Conservation (phyloP, 345 rosid species). For the Gossypium stocksii region DNA sequence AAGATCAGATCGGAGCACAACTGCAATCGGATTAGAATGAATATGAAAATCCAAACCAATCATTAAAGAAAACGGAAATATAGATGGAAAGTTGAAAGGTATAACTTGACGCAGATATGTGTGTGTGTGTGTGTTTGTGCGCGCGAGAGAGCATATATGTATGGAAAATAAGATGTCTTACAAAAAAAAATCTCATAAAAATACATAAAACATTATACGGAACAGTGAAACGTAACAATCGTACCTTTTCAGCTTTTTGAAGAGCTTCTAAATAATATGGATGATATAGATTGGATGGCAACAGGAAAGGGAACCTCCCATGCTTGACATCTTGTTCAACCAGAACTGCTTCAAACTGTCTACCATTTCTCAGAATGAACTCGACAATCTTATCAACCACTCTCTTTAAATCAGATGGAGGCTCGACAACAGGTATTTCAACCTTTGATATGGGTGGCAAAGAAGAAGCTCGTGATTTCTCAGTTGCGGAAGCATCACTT, state of each 20-base stretch:
- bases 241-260: conserved; percentile 69
- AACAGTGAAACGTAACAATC: conserved; percentile 4
- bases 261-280: conserved; percentile 64
- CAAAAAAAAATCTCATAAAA: background rate
- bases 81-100: background rate
- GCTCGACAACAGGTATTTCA: conserved; percentile 62
- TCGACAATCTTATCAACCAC: conserved; percentile 87
- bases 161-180: background rate
- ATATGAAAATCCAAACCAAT: background rate
- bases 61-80: background rate
- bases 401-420: conserved; percentile 80
- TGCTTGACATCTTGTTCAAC: conserved; percentile 71
- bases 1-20: background rate
- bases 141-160: no score
- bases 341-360: conserved; percentile 75
- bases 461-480: conserved; percentile 35
- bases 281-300: conserved; percentile 60
- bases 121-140: background rate
- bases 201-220: background rate
- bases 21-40: background rate
- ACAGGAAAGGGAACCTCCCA: conserved; percentile 88
- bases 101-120: background rate
- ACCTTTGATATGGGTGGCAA: conserved; percentile 31
- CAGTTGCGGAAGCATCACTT: conserved; percentile 28
- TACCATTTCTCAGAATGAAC: conserved; percentile 79